A percentile compares a stretch with the other conserved stretches of the same genome.
Evolutionary conservation across 805 yeast genomes (phyloP).

Genomic region (Wickerhamiella qilinensis): DNA sequence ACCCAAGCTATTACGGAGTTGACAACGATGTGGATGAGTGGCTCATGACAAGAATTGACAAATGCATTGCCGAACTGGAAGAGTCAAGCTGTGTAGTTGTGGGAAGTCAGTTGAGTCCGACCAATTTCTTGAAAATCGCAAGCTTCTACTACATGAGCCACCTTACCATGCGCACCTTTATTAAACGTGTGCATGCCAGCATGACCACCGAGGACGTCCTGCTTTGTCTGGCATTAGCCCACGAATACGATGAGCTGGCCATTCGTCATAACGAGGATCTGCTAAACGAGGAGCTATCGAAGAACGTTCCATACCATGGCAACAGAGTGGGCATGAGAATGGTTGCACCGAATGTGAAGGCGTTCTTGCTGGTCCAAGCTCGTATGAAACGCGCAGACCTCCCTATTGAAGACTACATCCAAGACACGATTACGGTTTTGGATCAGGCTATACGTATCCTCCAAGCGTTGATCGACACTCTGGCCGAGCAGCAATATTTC

Average conservation of each 20-base stretch:
- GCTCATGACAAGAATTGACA: conserved; percentile 39
- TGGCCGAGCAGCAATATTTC: conserved; percentile 67
- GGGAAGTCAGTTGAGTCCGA: conserved; percentile 29
- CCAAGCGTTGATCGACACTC: conserved; percentile 83
- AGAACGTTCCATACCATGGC: conserved; percentile 42
- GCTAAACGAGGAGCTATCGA: conserved; percentile 70
- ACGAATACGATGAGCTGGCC: conserved; percentile 77
- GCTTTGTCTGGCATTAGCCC: conserved; percentile 41
- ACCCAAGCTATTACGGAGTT: conserved; percentile 62
- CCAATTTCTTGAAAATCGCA: conserved; percentile 70
- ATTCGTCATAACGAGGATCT: conserved; percentile 86
- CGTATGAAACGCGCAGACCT: conserved; percentile 54
- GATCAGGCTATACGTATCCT: conserved; percentile 89
- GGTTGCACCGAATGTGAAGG: conserved; percentile 81
- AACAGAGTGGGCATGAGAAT: conserved; percentile 28
- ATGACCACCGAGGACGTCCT: conserved; percentile 50
- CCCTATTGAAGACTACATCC: conserved; percentile 90
- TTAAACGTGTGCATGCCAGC: conserved; percentile 24
- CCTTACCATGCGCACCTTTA: conserved; percentile 59
- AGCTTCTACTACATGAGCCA: conserved; percentile 91
- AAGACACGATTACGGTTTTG: conserved; percentile 81
- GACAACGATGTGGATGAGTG: conserved; percentile 27
- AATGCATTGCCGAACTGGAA: conserved; percentile 45
- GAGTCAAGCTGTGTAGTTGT: conserved; percentile 52
- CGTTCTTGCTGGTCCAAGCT: conserved; percentile 57